These are phyloP conservation scores for Bryoerythrophyllum caledonicum DNA, from an alignment of 225 moss, liverwort and hornwort species.

Conservation along the genomic window DNA sequence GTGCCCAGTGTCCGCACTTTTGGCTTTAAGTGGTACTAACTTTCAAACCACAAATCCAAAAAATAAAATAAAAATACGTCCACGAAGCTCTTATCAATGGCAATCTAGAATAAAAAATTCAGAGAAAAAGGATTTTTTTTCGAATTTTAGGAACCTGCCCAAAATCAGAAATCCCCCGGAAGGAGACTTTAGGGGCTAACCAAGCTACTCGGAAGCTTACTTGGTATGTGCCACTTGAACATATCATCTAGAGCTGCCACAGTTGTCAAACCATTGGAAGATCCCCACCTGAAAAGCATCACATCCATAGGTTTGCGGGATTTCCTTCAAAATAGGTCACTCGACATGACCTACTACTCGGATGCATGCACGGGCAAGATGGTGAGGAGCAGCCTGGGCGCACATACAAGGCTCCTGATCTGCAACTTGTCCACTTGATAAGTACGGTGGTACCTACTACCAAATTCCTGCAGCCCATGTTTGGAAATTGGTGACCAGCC, in stretches of 20 bases:
- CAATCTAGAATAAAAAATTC: no score
- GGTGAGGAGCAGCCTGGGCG: background rate
- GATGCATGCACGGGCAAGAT: background rate
- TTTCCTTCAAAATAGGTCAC: background rate
- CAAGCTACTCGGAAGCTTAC: no score
- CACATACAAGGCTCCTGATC: background rate
- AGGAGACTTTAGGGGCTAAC: no score
- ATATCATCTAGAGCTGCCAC: background rate
- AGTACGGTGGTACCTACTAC: no score
- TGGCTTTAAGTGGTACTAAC: no score
- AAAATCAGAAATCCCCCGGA: no score
- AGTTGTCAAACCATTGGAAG: background rate
- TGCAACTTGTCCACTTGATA: conserved; percentile 4
- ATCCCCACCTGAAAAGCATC: background rate
- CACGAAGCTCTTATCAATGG: no score
- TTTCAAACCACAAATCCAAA: no score
- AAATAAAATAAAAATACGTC: no score
- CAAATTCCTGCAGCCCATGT: background rate
- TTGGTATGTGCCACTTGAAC: background rate
- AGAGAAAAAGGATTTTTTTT: no score
- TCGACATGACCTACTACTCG: background rate
- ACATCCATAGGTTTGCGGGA: background rate
- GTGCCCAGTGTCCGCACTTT: no score
- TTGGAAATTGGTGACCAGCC: background rate
- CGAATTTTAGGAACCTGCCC: no score